Percentiles rank a stretch among this genome's conserved stretches.
These are phyloP conservation scores for Paspalum notatum DNA, from an alignment of 176 grass and related monocot genomes.

Conservation along the genomic window DNA sequence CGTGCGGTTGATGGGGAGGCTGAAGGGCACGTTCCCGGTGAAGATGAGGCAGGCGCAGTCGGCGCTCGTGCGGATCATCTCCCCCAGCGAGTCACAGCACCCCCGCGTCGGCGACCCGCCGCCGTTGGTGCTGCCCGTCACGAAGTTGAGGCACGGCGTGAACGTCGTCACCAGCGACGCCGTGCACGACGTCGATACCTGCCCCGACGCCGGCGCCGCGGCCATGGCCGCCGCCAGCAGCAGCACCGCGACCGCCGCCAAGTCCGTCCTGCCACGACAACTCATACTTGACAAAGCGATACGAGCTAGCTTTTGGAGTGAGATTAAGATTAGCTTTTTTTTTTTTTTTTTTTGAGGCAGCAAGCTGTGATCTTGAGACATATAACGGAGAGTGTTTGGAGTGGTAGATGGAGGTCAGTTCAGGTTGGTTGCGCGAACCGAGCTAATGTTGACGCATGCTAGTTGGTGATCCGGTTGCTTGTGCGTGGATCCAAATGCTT, in stretches of 20 bases:
- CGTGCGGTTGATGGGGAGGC: constrained; percentile 85
- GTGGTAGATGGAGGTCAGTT: constrained; percentile 36
- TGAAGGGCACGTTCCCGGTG: constrained; percentile 87
- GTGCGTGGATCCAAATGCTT: not conserved
- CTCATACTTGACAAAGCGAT: not conserved
- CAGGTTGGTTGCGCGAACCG: constrained; percentile 36
- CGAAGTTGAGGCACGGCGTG: constrained; percentile 90
- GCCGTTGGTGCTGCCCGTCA: constrained; percentile 94
- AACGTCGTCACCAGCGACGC: constrained; percentile 63
- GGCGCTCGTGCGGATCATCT: constrained; percentile 43
- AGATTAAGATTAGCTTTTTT: not conserved
- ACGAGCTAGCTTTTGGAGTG: not conserved
- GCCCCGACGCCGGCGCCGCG: constrained; percentile 39
- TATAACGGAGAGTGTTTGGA: constrained; percentile 16
- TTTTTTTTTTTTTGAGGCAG: constrained; percentile 21
- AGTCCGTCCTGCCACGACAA: not conserved
- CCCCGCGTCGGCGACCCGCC: constrained; percentile 72
- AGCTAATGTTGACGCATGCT: constrained; percentile 13
- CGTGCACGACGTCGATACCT: constrained; percentile 71
- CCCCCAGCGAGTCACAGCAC: constrained; percentile 69
- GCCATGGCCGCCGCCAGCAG: not conserved
- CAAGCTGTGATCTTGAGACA: not conserved
- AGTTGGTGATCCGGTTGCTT: too few species aligned
- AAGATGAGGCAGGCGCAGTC: constrained; percentile 81
- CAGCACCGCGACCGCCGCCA: not conserved